Evolutionary conservation across 2,329 filamentous ascomycete genomes (phyloP).

Genomic region (Didymella exigua): DNA sequence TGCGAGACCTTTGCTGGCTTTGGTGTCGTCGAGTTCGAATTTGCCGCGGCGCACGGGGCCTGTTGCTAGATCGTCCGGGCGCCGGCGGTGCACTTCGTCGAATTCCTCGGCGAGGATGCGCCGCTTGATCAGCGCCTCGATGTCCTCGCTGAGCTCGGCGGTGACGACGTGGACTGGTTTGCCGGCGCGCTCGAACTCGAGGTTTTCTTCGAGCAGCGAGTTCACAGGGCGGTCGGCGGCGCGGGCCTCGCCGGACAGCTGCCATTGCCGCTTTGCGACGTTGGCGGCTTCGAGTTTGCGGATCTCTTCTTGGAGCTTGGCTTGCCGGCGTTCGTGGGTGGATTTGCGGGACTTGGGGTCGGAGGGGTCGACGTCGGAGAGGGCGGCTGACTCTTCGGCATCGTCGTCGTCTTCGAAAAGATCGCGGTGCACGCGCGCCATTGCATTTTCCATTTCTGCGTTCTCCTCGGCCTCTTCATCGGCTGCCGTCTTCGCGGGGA

Average conservation of each 20-base stretch:
- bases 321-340: slow-evolving; percentile 83
- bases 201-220: slow-evolving; percentile 89
- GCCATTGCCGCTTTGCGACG: slow-evolving; percentile 90
- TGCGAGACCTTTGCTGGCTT: slow-evolving; percentile 83
- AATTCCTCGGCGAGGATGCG: slow-evolving; percentile 90
- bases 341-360: slow-evolving; percentile 78
- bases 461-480: slow-evolving; percentile 43
- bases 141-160: slow-evolving; percentile 84
- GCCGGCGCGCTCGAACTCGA: slow-evolving; percentile 93
- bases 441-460: slow-evolving; percentile 78
- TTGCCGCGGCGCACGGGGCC: slow-evolving; percentile 71
- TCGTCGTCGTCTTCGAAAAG: slow-evolving; percentile 79
- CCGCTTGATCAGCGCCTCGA: slow-evolving; percentile 92
- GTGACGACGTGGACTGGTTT: slow-evolving; percentile 96
- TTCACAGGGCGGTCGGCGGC: slow-evolving; percentile 84
- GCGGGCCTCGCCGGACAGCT: slow-evolving; percentile 83
- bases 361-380: slow-evolving; percentile 67
- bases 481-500: slow-evolving; percentile 41
- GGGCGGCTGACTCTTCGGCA: slow-evolving; percentile 61
- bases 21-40: slow-evolving; percentile 83
- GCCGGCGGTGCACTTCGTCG: slow-evolving; percentile 83
- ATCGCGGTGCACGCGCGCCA: slow-evolving; percentile 85
- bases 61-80: slow-evolving; percentile 73
- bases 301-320: slow-evolving; percentile 87
- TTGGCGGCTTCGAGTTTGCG: slow-evolving; percentile 87